phyloP scores from a whole-genome alignment of 192 early-diverging fungal genomes.

The Cetraspora pellucida region DNA sequence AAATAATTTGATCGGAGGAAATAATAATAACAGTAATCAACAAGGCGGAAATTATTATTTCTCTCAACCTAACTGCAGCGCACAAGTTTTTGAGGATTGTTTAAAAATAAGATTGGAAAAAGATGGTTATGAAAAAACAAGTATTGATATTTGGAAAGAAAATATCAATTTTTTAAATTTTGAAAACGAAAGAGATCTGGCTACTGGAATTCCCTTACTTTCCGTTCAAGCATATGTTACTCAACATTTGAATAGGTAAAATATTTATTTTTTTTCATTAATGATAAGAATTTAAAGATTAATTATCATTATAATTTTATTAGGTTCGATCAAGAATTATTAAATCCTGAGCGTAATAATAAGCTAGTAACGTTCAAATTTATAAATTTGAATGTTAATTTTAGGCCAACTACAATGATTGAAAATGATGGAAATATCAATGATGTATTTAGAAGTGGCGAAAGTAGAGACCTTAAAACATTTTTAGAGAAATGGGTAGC shows the following conservation, averaged over 20 bases:
- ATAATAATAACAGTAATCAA: too few species aligned
- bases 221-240: conserved; percentile 33
- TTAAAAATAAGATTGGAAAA: conserved; percentile 42
- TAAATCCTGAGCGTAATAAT: conserved; percentile 46
- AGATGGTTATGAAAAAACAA: conserved; percentile 37
- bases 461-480: conserved; percentile 1
- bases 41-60: conserved; percentile 35
- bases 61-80: conserved; percentile 43
- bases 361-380: conserved; percentile 41
- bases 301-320: neutral
- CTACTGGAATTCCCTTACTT: conserved; percentile 39
- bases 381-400: conserved; percentile 7
- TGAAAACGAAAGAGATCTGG: conserved; percentile 32
- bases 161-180: conserved; percentile 42
- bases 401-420: neutral
- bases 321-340: conserved; percentile 45
- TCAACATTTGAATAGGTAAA: conserved; percentile 44
- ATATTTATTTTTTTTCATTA: neutral
- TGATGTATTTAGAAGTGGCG: neutral
- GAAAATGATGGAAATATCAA: neutral
- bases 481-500: conserved; percentile 3
- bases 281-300: neutral
- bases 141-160: conserved; percentile 48
- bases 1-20: too few species aligned
- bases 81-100: conserved; percentile 40